Evolutionary conservation across 805 yeast genomes (phyloP).

Genomic region (Schizosaccharomyces pombe): DNA sequence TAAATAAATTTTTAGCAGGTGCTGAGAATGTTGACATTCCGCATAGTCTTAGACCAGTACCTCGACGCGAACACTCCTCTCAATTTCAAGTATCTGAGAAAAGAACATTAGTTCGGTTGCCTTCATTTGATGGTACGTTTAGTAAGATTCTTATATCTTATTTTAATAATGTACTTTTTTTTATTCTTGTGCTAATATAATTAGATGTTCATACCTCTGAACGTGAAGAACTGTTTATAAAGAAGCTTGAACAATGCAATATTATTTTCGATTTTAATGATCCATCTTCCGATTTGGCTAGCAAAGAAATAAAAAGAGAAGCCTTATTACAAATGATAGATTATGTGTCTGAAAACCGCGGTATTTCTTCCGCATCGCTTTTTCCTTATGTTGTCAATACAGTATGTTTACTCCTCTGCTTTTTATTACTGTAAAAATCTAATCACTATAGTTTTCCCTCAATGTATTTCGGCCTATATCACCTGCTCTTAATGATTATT

Average conservation of each 20-base stretch:
- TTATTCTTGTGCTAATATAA: no score
- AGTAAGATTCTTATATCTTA: neutral
- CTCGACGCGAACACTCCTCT: conserved; percentile 70
- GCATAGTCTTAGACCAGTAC: conserved; percentile 27
- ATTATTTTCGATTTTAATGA: conserved; percentile 84
- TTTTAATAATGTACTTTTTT: neutral
- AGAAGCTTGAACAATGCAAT: conserved; percentile 84
- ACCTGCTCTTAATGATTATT: conserved; percentile 92
- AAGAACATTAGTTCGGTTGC: conserved; percentile 49
- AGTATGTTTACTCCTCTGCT: conserved; percentile 15
- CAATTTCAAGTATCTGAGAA: conserved; percentile 60
- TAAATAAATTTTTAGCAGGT: conserved; percentile 12
- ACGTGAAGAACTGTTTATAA: conserved; percentile 53
- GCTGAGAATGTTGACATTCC: conserved; percentile 16
- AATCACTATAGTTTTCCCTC: conserved; percentile 27
- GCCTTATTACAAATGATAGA: conserved; percentile 78
- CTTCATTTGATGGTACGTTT: conserved; percentile 25
- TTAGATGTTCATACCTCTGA: conserved; percentile 61
- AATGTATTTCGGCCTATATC: conserved; percentile 91
- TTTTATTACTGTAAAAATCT: neutral
- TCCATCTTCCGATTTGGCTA: conserved; percentile 74
- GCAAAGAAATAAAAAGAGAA: conserved; percentile 72
- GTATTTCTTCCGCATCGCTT: conserved; percentile 75
- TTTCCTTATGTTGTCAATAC: conserved; percentile 68
- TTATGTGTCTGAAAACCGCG: conserved; percentile 59